A percentile compares a stretch with the other conserved stretches of the same genome.
These are phyloP conservation scores for Gnaphalium uliginosum DNA, from an alignment of 129 eudicot genomes.

Conservation along the genomic window DNA sequence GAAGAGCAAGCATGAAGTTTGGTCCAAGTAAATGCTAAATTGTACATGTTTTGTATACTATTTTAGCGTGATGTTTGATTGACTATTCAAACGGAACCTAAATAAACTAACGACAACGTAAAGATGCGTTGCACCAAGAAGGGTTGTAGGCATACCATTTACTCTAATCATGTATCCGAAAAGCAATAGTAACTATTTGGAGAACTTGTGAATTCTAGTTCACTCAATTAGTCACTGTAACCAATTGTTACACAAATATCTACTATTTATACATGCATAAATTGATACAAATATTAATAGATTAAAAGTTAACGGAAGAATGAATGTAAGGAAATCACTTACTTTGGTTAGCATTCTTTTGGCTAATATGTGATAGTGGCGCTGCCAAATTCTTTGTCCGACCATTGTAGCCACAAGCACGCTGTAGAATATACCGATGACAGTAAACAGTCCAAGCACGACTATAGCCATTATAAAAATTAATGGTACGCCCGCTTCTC, in stretches of 20 bases:
- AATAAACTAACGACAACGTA: no score
- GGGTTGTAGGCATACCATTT: no score
- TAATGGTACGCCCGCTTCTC: constrained; percentile 96
- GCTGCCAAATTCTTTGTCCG: constrained; percentile 97
- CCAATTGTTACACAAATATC: neutral
- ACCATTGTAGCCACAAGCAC: constrained; percentile 97
- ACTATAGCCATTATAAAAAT: constrained; percentile 77
- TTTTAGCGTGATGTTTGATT: no score
- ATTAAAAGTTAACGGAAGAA: neutral
- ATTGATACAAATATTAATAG: neutral
- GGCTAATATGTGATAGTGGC: constrained; percentile 94
- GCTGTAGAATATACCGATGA: constrained; percentile 92
- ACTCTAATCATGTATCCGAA: neutral
- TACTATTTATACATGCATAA: neutral
- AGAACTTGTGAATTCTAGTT: neutral
- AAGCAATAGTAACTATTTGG: neutral
- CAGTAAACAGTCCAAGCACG: constrained; percentile 85
- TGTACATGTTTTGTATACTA: no score
- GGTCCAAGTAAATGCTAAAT: no score
- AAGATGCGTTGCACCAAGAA: no score
- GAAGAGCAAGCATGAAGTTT: no score
- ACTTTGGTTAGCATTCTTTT: constrained; percentile 98
- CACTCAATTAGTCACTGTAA: neutral
- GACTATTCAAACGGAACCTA: no score
- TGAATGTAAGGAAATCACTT: constrained; percentile 30